Evolutionary conservation across 2,329 filamentous ascomycete genomes (phyloP), one percentile per base, ranked within the genome.

Genomic region (Penicillium sp.): DNA sequence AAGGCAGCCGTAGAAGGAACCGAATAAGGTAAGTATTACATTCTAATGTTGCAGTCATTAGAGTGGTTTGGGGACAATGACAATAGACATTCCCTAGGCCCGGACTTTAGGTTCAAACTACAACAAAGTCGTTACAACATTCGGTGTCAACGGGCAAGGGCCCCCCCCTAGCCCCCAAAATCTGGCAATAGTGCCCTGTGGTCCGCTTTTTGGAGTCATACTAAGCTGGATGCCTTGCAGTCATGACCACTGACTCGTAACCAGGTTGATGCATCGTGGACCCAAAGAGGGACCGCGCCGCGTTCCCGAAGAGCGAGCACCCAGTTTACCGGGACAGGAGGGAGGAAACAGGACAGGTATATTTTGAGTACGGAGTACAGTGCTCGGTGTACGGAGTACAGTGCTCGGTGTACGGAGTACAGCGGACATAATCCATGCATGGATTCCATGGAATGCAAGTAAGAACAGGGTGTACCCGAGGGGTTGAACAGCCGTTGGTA

Each of bases 271-370:
- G 68, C 68, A 72, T 45, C 55, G 47, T 53, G 53, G 61, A 55
- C 60, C 65, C 58, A 26, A 38, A 26, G 56, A 57, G 59, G 62
- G 56, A 59, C 59, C 51, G 59, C 59, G 55, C 51, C 59, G 24
- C 45, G 33, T 26, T 55, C 50, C 63, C 60, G 60, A 60, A 54
- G 58, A 26, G 42, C 56, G 38, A 66, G 58, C 64, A 71, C 61
- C 73, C 73, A 72, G 38, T 54, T 60, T 60, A 66, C 70, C 69
- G 73, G 73, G 73, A 69, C 65, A 49, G 61, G 54, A 64, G 60
- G 66, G 66, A 38, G 28, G n/a, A 5, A 12, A 47, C 19, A 15
- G 22, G 44, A 37, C 12, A 12, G 12, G 2, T 33, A 2, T 33
- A 2, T 33, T 12, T 7, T 7, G 28, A 28, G 28, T 28, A 28